Evolutionary conservation across 179 eudicot genomes (phyloP).

Genomic region (Patellifolia procumbens): DNA sequence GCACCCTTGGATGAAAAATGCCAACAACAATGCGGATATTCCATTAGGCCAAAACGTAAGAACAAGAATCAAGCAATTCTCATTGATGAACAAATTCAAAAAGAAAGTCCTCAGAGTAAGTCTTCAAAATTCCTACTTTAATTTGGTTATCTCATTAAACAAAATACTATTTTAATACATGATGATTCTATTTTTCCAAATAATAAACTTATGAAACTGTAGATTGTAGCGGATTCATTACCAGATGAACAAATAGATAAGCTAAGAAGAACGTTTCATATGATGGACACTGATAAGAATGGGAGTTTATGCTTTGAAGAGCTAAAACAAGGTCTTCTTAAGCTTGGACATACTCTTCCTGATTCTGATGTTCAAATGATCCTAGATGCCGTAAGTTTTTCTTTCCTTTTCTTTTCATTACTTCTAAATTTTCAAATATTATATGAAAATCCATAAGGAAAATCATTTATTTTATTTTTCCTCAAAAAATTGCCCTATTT

Average conservation of each 20-base stretch:
- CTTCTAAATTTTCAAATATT: no score
- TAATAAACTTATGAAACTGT: no score
- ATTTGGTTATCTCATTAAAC: no score
- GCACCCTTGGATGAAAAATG: constrained; percentile 80
- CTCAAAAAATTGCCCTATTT: not conserved
- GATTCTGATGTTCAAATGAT: constrained; percentile 75
- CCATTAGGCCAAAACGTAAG: constrained; percentile 76
- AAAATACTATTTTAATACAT: no score
- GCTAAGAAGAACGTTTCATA: constrained; percentile 70
- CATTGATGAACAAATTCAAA: constrained; percentile 89
- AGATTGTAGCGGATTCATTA: constrained; percentile 81
- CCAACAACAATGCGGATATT: constrained; percentile 70
- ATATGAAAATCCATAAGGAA: no score
- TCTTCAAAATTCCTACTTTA: not conserved
- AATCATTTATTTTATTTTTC: no score
- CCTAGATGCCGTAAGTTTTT: constrained; percentile 73
- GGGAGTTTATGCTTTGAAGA: constrained; percentile 66
- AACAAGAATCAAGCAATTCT: constrained; percentile 81
- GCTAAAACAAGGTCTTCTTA: constrained; percentile 56
- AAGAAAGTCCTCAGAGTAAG: constrained; percentile 73
- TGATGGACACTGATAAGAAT: constrained; percentile 65
- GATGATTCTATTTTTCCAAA: no score
- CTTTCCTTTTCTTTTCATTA: no score
- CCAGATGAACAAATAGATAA: constrained; percentile 75
- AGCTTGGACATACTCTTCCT: constrained; percentile 65